phyloP scores from a whole-genome alignment of 768 basidiomycete genomes.

The Rubroboletus satanas region DNA sequence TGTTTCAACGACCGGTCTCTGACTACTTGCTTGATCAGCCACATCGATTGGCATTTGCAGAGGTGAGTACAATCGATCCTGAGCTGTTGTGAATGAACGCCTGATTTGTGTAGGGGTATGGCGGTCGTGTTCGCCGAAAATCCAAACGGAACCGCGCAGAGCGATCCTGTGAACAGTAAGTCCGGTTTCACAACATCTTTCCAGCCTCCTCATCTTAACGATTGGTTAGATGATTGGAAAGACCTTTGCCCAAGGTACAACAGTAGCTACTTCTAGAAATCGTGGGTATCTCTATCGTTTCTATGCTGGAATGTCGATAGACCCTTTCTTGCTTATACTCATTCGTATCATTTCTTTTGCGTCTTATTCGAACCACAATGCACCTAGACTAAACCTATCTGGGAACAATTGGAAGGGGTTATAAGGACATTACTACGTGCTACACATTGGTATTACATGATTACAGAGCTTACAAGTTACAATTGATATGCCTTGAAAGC shows the following conservation, averaged over 20 bases:
- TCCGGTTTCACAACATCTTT: not conserved
- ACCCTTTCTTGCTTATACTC: too few species aligned
- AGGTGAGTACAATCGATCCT: constrained; percentile 8
- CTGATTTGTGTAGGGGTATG: constrained; percentile 39
- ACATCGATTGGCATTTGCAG: constrained; percentile 27
- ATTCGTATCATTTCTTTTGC: too few species aligned
- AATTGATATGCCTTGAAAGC: not conserved
- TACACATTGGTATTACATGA: not conserved
- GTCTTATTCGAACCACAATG: not conserved
- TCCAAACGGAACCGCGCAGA: constrained; percentile 22
- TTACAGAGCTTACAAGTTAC: not conserved
- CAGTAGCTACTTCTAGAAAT: not conserved
- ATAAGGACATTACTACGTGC: not conserved
- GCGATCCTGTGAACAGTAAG: constrained; percentile 19
- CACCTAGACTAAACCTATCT: not conserved
- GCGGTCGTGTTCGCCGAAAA: constrained; percentile 39
- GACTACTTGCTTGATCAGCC: constrained; percentile 11
- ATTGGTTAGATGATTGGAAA: constrained; percentile 14
- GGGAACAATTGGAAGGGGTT: not conserved
- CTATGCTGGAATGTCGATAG: not conserved
- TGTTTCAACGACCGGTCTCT: not conserved
- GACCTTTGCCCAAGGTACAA: constrained; percentile 19
- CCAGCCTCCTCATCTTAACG: not conserved
- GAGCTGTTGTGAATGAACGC: constrained; percentile 32
- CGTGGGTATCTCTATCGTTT: not conserved